A percentile compares a stretch with the other conserved stretches of the same genome.
These are phyloP conservation scores for Zygosaccharomyces pseudobailii DNA, from an alignment of 1,139 yeast species.

Conservation along the genomic window DNA sequence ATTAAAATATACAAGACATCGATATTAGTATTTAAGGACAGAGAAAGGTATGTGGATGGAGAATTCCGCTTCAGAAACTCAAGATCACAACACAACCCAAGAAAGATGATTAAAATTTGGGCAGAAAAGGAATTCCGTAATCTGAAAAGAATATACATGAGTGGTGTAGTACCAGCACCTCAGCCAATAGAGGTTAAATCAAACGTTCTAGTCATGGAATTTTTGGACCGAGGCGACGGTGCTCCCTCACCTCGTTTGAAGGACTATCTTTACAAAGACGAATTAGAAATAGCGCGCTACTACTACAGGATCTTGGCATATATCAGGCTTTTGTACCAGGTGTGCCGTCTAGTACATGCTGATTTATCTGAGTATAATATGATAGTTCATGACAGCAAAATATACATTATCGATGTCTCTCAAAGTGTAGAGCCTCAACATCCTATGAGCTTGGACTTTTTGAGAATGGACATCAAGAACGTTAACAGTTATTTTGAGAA, in stretches of 20 bases:
- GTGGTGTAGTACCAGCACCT: conserved; percentile 81
- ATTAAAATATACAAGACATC: conserved; percentile 95
- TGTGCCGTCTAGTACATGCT: conserved; percentile 90
- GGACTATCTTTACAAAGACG: conserved; percentile 67
- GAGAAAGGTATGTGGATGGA: conserved; percentile 95
- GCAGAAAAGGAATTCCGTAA: conserved; percentile 97
- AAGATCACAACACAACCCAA: conserved; percentile 83
- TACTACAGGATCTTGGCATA: conserved; percentile 78
- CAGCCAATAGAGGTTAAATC: conserved; percentile 83
- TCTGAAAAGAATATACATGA: conserved; percentile 68
- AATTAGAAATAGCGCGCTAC: conserved; percentile 59
- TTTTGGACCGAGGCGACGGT: conserved; percentile 63
- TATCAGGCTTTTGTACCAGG: conserved; percentile 83
- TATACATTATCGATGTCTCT: conserved; percentile 92
- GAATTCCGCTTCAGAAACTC: conserved; percentile 87
- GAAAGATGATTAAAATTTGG: conserved; percentile 98
- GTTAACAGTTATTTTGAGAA: conserved; percentile 80
- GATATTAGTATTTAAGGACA: conserved; percentile 88
- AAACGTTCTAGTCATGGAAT: conserved; percentile 95
- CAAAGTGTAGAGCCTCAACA: conserved; percentile 98
- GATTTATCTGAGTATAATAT: conserved; percentile 94
- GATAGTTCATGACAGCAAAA: conserved; percentile 72
- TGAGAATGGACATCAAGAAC: conserved; percentile 96
- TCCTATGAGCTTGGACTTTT: conserved; percentile 90
- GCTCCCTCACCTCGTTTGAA: conserved; percentile 74